Conservation (phyloP, 345 rosid species). For the Rhodomyrtus tomentosa region DNA sequence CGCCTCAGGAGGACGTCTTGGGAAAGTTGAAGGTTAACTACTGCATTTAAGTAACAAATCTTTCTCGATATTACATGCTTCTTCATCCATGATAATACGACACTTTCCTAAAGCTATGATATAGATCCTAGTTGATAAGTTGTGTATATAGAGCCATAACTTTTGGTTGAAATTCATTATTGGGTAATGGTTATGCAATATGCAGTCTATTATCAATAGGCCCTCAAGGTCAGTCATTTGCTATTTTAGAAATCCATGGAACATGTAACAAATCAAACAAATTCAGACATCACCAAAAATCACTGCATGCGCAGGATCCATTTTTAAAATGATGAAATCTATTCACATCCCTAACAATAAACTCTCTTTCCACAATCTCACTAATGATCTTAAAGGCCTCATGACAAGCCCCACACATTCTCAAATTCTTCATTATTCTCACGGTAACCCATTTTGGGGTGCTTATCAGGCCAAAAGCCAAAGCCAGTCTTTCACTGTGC, state of each 20-base stretch:
- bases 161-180: background rate
- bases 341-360: conserved; percentile 62
- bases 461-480: conserved; percentile 43
- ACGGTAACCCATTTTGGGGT: conserved; percentile 31
- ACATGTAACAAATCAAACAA: background rate
- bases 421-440: conserved; percentile 57
- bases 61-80: background rate
- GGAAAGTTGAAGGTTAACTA: background rate
- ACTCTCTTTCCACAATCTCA: conserved; percentile 42
- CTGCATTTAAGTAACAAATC: background rate
- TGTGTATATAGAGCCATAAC: background rate
- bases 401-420: conserved; percentile 71
- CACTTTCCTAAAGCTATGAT: background rate
- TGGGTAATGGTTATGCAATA: background rate
- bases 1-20: background rate
- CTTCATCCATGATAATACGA: background rate
- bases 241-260: background rate
- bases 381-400: conserved; percentile 59
- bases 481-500: conserved; percentile 71
- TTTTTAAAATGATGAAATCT: conserved; percentile 60
- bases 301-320: conserved; percentile 50
- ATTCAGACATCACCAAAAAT: conserved; percentile 40
- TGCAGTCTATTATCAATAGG: background rate
- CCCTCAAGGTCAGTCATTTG: background rate
- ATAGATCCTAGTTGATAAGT: background rate